These are phyloP conservation scores for Thermochaetoides thermophila DNA, from an alignment of 495 filamentous ascomycete species.

Conservation along the genomic window DNA sequence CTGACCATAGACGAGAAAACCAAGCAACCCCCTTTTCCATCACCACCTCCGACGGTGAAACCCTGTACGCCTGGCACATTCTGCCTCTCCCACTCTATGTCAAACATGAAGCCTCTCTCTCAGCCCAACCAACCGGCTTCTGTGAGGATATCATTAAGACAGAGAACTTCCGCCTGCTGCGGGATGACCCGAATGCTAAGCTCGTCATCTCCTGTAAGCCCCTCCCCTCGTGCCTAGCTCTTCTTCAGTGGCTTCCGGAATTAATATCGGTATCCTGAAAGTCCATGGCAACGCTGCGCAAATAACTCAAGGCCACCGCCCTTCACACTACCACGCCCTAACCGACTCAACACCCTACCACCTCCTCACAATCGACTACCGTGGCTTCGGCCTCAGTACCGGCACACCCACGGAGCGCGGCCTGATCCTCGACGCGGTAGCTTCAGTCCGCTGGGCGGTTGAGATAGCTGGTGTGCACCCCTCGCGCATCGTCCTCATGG, in stretches of 20 bases:
- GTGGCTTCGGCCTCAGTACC: conserved; percentile 72
- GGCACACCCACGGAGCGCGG: conserved; percentile 71
- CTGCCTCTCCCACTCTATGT: conserved; percentile 50
- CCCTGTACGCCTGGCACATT: conserved; percentile 58
- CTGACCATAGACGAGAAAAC: conserved; percentile 27
- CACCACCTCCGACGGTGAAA: conserved; percentile 38
- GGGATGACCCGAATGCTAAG: conserved; percentile 43
- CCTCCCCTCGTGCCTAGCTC: too few relatives aligned
- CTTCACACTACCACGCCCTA: conserved; percentile 47
- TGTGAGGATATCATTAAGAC: conserved; percentile 39
- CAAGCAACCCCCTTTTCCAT: conserved; percentile 57
- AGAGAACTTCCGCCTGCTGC: conserved; percentile 42
- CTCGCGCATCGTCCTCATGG: conserved; percentile 62
- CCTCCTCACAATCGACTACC: conserved; percentile 66
- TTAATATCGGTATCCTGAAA: too few relatives aligned
- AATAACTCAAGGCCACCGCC: conserved; percentile 46
- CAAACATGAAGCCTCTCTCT: conserved; percentile 37
- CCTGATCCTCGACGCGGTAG: conserved; percentile 62
- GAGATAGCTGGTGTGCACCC: conserved; percentile 48
- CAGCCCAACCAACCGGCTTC: conserved; percentile 34
- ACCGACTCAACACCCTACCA: conserved; percentile 44
- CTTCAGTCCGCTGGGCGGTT: conserved; percentile 58
- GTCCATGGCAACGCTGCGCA: conserved; percentile 48
- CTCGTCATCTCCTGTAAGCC: conserved; percentile 42
- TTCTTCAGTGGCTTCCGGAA: too few relatives aligned